Base-by-base conservation (phyloP, 352 stramenopile species). In the Pythium rhizo-oryzae region DNA sequence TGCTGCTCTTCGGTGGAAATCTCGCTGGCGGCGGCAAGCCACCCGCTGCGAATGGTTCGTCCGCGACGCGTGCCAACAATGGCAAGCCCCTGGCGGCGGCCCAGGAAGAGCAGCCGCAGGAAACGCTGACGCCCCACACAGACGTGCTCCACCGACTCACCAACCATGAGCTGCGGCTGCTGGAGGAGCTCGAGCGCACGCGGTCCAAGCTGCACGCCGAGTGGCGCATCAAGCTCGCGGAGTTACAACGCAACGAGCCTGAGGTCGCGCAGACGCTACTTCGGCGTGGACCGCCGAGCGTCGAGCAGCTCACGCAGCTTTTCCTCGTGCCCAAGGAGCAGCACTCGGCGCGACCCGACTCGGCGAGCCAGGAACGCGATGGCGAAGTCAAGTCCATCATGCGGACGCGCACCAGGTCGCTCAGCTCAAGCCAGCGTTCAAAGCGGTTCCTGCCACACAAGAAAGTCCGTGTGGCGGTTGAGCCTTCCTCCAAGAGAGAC, bases 101-200 rank as follows among this genome's bases (percentile, higher is more conserved):
- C 41, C 13, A 47, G 18, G 47, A 25, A 6, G 24, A 47, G 41
- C 41, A 47, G 18, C 15, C 25, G 4, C n/a, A 62, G 9, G 11
- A 43, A 39, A 23, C 52, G 12, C 46, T 72, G 12, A 87, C 82
- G 8, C 78, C 83, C 6, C 79, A 87, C 57, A 84, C 86, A 0
- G 86, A 94, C 57, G 73, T 81, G 15, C 74, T 94, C 15, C 80
- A 88, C 44, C 81, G 84, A 0, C 74, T 94, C 15, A 92, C 84
- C 0, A 89, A 92, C 68, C 86, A 94, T 75, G 86, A 94, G 44
- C 68, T 92, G 19, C 81, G 84, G 8, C 64, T 94, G 52, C 70
- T 94, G 8, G 86, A 92, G 33, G 86, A 94, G 62, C 74, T 94
- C n/a, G 83, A 94, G 47, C 75, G 86, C 16, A 94, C 86, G 25